Conservation (phyloP, 352 stramenopile species). For the Phytopythium montanum region DNA sequence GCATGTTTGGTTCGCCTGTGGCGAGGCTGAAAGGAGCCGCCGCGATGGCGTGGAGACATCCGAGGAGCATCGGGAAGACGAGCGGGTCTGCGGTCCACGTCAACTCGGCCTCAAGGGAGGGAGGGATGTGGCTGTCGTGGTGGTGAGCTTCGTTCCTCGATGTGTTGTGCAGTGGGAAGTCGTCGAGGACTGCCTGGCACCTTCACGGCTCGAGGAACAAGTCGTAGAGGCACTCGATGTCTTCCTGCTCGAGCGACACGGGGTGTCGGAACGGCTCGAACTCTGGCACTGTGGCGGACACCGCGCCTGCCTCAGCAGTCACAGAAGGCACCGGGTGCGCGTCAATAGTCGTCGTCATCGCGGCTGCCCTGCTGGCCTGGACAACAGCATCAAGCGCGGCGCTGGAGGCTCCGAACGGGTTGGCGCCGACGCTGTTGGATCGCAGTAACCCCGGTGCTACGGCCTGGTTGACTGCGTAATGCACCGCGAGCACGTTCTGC, state of each 20-base stretch:
- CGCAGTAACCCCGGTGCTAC: neutral
- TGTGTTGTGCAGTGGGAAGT: neutral
- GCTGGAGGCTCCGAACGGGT: neutral
- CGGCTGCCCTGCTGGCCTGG: no score
- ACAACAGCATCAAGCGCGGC: no score
- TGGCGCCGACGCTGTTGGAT: neutral
- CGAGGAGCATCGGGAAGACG: no score
- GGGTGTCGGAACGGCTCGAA: constrained; percentile 37
- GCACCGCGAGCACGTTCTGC: constrained; percentile 7
- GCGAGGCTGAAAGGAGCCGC: no score
- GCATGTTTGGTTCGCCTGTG: no score
- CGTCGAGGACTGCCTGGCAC: no score
- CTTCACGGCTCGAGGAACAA: constrained; percentile 23
- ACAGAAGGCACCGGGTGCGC: no score
- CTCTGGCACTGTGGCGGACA: constrained; percentile 2
- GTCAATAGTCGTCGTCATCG: no score
- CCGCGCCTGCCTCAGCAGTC: neutral
- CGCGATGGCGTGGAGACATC: no score
- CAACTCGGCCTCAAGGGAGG: no score
- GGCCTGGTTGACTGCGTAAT: constrained; percentile 4
- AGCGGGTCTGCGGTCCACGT: no score
- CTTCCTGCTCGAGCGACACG: constrained; percentile 31
- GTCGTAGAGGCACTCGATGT: constrained; percentile 30
- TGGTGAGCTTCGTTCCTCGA: neutral
- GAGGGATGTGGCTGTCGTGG: no score